These are phyloP conservation scores for Handroanthus guayacan DNA, from an alignment of 257 asterid genomes.

Conservation along the genomic window DNA sequence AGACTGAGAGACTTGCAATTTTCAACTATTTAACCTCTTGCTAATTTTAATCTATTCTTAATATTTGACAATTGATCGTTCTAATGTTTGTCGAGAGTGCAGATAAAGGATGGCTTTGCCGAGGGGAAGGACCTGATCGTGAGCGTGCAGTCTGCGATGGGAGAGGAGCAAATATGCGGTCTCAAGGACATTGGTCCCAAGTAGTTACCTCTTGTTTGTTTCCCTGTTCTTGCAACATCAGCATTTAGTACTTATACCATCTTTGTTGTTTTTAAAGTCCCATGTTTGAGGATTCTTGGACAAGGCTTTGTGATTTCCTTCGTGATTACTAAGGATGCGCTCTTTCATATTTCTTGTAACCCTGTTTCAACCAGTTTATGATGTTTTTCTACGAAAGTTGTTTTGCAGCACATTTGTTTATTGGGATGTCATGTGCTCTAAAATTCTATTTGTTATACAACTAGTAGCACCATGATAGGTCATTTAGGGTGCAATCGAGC, in stretches of 20 bases:
- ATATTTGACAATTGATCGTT: neutral
- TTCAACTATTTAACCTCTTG: neutral
- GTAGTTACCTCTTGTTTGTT: constrained; percentile 28
- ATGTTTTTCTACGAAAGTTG: neutral
- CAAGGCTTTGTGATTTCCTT: too few species aligned
- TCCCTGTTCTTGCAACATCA: neutral
- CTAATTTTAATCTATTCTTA: neutral
- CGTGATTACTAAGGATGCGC: constrained; percentile 5
- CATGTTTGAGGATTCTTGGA: neutral
- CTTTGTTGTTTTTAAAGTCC: neutral
- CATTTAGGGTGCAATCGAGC: too few species aligned
- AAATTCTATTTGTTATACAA: too few species aligned
- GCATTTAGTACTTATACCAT: neutral
- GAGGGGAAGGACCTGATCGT: constrained; percentile 51
- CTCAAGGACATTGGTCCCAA: constrained; percentile 49
- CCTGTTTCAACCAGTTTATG: neutral
- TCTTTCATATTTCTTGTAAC: neutral
- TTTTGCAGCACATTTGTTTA: too few species aligned
- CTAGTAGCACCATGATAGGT: too few species aligned
- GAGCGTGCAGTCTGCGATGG: constrained; percentile 47
- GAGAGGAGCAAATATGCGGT: constrained; percentile 50
- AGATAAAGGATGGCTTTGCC: constrained; percentile 42
- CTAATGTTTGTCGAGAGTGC: neutral
- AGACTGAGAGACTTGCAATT: neutral
- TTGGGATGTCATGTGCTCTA: neutral